Percentiles rank a stretch among this genome's conserved stretches.
phyloP scores from a whole-genome alignment of 768 basidiomycete species.

The Mycena epipterygia region DNA sequence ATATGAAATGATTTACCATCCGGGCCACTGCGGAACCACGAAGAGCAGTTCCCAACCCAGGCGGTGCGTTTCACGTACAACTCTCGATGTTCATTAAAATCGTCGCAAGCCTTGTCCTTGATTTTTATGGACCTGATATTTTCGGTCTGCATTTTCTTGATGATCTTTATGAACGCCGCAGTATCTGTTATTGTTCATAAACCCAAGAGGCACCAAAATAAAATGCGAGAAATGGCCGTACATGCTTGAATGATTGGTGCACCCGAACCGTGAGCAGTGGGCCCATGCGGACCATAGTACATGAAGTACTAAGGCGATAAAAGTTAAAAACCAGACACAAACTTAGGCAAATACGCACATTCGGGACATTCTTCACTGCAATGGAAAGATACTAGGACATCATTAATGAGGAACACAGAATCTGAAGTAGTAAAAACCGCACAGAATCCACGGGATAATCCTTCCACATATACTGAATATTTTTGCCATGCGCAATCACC shows the following conservation, averaged over 20 bases:
- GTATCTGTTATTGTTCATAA: slow-evolving; percentile 26
- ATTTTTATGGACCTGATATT: slow-evolving; percentile 41
- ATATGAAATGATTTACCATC: slow-evolving; percentile 25
- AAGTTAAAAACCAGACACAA: not conserved
- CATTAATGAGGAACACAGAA: not conserved
- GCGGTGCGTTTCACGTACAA: slow-evolving; percentile 41
- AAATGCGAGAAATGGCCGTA: slow-evolving; percentile 3
- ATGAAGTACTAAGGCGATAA: slow-evolving; percentile 37
- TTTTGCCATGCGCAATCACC: slow-evolving; percentile 37
- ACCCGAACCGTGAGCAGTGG: slow-evolving; percentile 40
- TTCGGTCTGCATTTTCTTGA: slow-evolving; percentile 42
- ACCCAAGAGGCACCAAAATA: no score
- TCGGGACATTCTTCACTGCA: slow-evolving; percentile 40
- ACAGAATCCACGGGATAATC: slow-evolving; percentile 42
- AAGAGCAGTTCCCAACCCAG: slow-evolving; percentile 40
- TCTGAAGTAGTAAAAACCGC: not conserved
- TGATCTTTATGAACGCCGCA: slow-evolving; percentile 34
- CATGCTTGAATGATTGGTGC: slow-evolving; percentile 40
- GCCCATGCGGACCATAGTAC: slow-evolving; percentile 42
- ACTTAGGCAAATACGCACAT: slow-evolving; percentile 25
- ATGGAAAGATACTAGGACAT: slow-evolving; percentile 37
- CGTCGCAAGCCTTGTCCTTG: slow-evolving; percentile 39
- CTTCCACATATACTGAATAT: slow-evolving; percentile 41
- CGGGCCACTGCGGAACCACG: slow-evolving; percentile 39
- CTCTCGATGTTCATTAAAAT: slow-evolving; percentile 40